phyloP scores from a whole-genome alignment of 176 grass and related monocot genomes.

The Avena insularis region DNA sequence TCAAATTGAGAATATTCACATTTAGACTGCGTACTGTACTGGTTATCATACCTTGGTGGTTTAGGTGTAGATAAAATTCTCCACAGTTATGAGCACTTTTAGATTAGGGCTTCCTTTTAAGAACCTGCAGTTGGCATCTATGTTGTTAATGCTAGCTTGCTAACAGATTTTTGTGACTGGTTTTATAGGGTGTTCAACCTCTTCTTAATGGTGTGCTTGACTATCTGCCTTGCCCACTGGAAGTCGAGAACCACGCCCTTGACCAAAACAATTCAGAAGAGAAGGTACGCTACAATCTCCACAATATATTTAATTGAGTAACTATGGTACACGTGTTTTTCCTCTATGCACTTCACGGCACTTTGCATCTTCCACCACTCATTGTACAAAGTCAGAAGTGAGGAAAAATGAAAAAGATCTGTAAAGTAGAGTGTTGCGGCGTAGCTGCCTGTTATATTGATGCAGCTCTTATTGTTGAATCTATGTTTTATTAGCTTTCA shows the following conservation, averaged over 20 bases:
- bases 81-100: not conserved
- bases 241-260: slow-evolving; percentile 92
- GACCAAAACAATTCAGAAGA: slow-evolving; percentile 96
- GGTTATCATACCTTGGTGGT: slow-evolving; percentile 15
- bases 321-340: slow-evolving; percentile 1
- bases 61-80: slow-evolving; percentile 22
- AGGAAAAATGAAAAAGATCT: slow-evolving; percentile 12
- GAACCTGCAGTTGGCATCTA: slow-evolving; percentile 22
- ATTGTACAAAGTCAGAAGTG: slow-evolving; percentile 18
- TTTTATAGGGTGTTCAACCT: slow-evolving; percentile 88
- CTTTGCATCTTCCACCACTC: slow-evolving; percentile 14
- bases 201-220: slow-evolving; percentile 95
- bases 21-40: not conserved
- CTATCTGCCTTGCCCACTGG: slow-evolving; percentile 84
- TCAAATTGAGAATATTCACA: slow-evolving; percentile 14
- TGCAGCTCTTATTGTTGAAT: slow-evolving; percentile 5
- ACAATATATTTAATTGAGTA: slow-evolving; percentile 24
- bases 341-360: slow-evolving; percentile 17
- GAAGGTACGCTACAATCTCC: slow-evolving; percentile 60
- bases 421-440: not conserved
- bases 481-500: slow-evolving; percentile 18
- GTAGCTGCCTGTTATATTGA: not conserved
- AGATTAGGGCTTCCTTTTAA: slow-evolving; percentile 10
- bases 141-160: slow-evolving; percentile 38
- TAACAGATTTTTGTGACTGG: slow-evolving; percentile 42